phyloP scores from a whole-genome alignment of 2,329 filamentous ascomycete genomes.

The Diaporthe eres region DNA sequence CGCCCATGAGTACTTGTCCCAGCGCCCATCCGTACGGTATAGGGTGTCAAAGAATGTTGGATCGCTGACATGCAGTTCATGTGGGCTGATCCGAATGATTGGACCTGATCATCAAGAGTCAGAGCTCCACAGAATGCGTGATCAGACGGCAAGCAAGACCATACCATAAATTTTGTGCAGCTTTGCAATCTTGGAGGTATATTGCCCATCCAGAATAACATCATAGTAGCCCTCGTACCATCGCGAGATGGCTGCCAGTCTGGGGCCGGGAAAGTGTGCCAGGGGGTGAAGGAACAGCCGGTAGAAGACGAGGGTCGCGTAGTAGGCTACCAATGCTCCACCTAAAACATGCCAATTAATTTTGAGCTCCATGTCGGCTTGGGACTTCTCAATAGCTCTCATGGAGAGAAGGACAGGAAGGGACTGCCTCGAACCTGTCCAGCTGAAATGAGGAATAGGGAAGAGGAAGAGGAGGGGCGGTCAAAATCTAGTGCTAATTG shows the following conservation, averaged over 20 bases:
- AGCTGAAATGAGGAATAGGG: neutral
- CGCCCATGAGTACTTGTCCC: conserved; percentile 39
- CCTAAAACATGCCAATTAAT: neutral
- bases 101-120: conserved; percentile 29
- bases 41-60: conserved; percentile 41
- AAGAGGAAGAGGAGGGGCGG: neutral
- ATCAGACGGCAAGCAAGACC: neutral
- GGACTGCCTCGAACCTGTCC: neutral
- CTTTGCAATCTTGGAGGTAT: conserved; percentile 57
- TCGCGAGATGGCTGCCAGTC: conserved; percentile 55
- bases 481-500: neutral
- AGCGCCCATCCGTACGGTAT: conserved; percentile 36
- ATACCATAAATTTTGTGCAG: conserved; percentile 58
- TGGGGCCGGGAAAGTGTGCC: conserved; percentile 56
- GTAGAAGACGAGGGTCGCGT: conserved; percentile 28
- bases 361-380: neutral
- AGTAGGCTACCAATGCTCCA: neutral
- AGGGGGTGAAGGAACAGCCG: conserved; percentile 56
- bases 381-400: neutral
- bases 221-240: conserved; percentile 62
- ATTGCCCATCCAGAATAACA: conserved; percentile 57
- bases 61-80: conserved; percentile 42
- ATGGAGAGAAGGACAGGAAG: neutral
- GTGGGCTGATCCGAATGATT: conserved; percentile 43
- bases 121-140: too few relatives aligned